Conservation (phyloP, 306 rosid species). For the Rubus idaeus region DNA sequence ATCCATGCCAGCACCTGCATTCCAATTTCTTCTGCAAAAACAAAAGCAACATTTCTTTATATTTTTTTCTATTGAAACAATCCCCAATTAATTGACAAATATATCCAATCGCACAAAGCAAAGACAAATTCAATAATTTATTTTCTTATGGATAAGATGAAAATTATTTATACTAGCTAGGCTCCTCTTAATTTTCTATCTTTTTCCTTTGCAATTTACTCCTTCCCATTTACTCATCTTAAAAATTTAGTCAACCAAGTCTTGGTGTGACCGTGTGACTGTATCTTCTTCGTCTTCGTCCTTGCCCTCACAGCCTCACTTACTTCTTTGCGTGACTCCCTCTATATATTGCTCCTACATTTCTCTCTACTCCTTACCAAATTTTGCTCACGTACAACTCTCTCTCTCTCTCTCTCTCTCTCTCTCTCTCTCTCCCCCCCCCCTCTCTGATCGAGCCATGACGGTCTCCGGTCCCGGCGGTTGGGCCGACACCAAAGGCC, state of each 20-base stretch:
- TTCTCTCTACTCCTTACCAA: background rate
- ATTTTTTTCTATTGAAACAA: too few species aligned
- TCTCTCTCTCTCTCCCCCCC: too few species aligned
- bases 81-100: too few species aligned
- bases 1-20: background rate
- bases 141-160: background rate
- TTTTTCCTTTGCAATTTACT: background rate
- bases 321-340: background rate
- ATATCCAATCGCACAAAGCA: background rate
- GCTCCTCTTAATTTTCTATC: background rate
- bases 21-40: background rate
- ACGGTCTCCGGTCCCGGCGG: slow-evolving; percentile 27
- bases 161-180: background rate
- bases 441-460: slow-evolving; percentile 25
- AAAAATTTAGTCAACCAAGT: background rate
- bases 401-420: too few species aligned
- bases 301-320: background rate
- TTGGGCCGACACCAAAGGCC: slow-evolving; percentile 27
- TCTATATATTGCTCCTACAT: background rate
- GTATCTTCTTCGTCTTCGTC: background rate
- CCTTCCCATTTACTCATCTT: background rate
- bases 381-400: background rate
- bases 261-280: background rate
- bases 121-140: background rate
- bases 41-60: too few species aligned